A percentile compares a stretch with the other conserved stretches of the same genome.
Conservation (phyloP, 345 rosid genomes). For the Salix suchowensis region DNA sequence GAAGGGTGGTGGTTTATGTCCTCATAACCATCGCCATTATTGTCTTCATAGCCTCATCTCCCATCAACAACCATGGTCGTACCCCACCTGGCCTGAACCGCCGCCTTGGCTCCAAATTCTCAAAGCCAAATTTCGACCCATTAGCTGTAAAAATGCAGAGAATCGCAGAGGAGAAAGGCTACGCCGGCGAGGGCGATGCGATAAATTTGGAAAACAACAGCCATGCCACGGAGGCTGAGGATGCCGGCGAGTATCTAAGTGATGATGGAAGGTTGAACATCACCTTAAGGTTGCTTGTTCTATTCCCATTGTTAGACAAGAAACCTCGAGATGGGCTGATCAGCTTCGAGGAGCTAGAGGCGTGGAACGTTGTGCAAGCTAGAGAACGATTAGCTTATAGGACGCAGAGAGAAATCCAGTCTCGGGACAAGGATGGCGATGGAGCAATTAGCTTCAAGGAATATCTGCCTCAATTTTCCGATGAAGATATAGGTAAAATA, state of each 20-base stretch:
- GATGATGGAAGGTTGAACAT: constrained; percentile 47
- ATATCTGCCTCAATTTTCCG: constrained; percentile 54
- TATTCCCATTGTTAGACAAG: constrained; percentile 61
- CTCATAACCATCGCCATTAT: constrained; percentile 39
- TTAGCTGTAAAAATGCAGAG: constrained; percentile 42
- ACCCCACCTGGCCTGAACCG: constrained; percentile 22
- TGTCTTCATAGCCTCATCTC: constrained; percentile 24
- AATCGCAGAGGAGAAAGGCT: constrained; percentile 18
- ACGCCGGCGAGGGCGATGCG: background rate
- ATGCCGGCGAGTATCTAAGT: constrained; percentile 27
- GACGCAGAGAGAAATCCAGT: constrained; percentile 41
- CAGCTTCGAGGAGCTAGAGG: constrained; percentile 53
- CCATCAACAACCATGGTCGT: constrained; percentile 8
- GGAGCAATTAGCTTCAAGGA: constrained; percentile 52
- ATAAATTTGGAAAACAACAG: constrained; percentile 5
- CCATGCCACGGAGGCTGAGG: constrained; percentile 6
- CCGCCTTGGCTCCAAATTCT: constrained; percentile 45
- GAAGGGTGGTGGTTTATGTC: constrained; percentile 58
- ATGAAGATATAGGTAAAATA: constrained; percentile 42
- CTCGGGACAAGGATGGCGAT: constrained; percentile 49
- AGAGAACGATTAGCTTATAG: constrained; percentile 40
- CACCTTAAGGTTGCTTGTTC: constrained; percentile 45
- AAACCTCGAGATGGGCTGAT: constrained; percentile 49
- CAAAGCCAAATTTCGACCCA: constrained; percentile 50
- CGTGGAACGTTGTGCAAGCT: constrained; percentile 51